These are phyloP conservation scores for Apiospora malaysiana DNA, from an alignment of 2,329 filamentous ascomycete species.

Conservation along the genomic window DNA sequence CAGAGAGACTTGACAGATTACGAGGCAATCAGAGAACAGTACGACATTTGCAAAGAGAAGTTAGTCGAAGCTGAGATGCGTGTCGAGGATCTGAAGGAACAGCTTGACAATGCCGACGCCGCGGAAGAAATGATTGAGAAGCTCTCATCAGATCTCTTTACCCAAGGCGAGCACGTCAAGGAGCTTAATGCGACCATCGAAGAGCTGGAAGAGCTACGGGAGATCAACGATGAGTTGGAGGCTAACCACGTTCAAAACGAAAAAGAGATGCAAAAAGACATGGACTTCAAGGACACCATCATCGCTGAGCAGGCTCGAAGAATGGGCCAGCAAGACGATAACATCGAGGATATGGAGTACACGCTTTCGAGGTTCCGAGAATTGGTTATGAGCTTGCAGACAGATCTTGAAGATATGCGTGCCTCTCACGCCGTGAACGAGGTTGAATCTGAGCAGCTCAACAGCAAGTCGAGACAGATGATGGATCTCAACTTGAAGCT, in stretches of 20 bases:
- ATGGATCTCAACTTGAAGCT: conserved; percentile 96
- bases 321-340: conserved; percentile 76
- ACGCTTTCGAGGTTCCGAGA: conserved; percentile 88
- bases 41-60: conserved; percentile 73
- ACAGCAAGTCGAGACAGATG: conserved; percentile 87
- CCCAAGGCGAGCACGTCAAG: conserved; percentile 80
- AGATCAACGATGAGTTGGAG: conserved; percentile 94
- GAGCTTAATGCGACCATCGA: conserved; percentile 82
- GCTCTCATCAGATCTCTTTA: conserved; percentile 85
- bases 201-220: conserved; percentile 86
- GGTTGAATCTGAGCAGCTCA: conserved; percentile 89
- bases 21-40: conserved; percentile 69
- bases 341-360: conserved; percentile 87
- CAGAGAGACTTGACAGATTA: conserved; percentile 76
- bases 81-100: conserved; percentile 85
- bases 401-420: conserved; percentile 88
- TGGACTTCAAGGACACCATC: conserved; percentile 85
- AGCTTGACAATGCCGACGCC: conserved; percentile 85
- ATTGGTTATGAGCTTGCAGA: conserved; percentile 83
- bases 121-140: conserved; percentile 95
- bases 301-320: conserved; percentile 82
- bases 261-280: conserved; percentile 91
- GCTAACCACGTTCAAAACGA: conserved; percentile 91
- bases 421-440: conserved; percentile 93
- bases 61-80: conserved; percentile 74